Conservation (phyloP, 108 stramenopile genomes). For the Fragilaria radians region DNA sequence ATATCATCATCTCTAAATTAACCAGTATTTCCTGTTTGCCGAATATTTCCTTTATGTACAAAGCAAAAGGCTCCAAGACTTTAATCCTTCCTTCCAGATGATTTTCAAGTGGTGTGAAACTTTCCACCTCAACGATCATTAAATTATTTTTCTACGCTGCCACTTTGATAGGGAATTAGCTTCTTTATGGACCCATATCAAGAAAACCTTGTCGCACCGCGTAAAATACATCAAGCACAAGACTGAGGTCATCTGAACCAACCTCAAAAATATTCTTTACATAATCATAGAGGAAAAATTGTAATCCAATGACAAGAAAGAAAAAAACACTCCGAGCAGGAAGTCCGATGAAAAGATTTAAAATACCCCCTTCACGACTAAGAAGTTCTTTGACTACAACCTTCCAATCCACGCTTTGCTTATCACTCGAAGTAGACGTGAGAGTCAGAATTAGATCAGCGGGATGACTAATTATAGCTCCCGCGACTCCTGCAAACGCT, state of each 20-base stretch:
- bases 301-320: constrained; percentile 86
- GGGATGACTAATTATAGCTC: constrained; percentile 75
- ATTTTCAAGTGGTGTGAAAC: too few relatives aligned
- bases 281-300: constrained; percentile 89
- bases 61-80: too few relatives aligned
- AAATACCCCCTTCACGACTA: constrained; percentile 56
- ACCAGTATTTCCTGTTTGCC: too few relatives aligned
- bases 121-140: too few relatives aligned
- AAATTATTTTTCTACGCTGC: too few relatives aligned
- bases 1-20: too few relatives aligned
- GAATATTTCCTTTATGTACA: too few relatives aligned
- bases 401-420: constrained; percentile 53
- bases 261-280: constrained; percentile 77
- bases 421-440: constrained; percentile 43
- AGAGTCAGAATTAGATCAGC: constrained; percentile 86
- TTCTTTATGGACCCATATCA: constrained; percentile 9
- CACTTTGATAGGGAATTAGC: too few relatives aligned
- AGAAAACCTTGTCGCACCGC: constrained; percentile 70
- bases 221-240: constrained; percentile 88
- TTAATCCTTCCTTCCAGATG: too few relatives aligned
- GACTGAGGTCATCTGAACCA: constrained; percentile 75
- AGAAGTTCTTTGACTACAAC: constrained; percentile 60
- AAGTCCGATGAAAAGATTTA: constrained; percentile 76
- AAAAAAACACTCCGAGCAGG: constrained; percentile 74
- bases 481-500: constrained; percentile 73